Evolutionary conservation across 306 rosid species (phyloP), one percentile per base, ranked within the genome.

Genomic region (Cicer judaicum): DNA sequence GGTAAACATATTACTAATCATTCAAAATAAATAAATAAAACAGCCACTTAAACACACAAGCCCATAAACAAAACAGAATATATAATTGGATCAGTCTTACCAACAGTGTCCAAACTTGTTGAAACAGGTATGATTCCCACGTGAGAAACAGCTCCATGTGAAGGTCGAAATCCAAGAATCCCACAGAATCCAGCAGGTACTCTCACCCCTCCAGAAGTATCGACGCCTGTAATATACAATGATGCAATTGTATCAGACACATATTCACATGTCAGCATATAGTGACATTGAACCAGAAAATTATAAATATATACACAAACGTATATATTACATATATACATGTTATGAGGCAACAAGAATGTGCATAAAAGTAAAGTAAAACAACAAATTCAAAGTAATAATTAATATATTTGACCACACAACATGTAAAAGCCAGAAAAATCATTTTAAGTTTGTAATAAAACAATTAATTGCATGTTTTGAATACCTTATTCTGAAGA

Each of bases 151-250:
- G 93, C 90, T 61, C 98, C 98, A 79, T 86, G 83, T 6, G 99
- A 95, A 69, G 98, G 98, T 46, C 98, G 92, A 89, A 95, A 95
- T 66, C 98, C 99, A 44, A 95, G 61, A 77, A 95, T 63, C 52
- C 92, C 98, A 85, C 99, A 95, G 85, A 80, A 95, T 62, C 85
- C 93, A 68, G 99, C 99, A 74, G 98, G 99, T 70, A 95, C 76
- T 85, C 99, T 90, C 78, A 95, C 90, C 34, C 96, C 98, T 43
- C 99, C 99, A 81, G 79, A 85, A 80, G 98, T 90, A 86, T 95
- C 99, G 65, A 92, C 72, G 46, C 99, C 99, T 95, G 86, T 57
- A 53, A 78, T 55, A 54, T 6, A 50, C 41, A 47, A 75, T 38
- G 77, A 77, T 71, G 15, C 49, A 43, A 72, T 61, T 68, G 59